Evolutionary conservation across 352 stramenopile genomes (phyloP).

Genomic region (Globisporangium heterothallicum): DNA sequence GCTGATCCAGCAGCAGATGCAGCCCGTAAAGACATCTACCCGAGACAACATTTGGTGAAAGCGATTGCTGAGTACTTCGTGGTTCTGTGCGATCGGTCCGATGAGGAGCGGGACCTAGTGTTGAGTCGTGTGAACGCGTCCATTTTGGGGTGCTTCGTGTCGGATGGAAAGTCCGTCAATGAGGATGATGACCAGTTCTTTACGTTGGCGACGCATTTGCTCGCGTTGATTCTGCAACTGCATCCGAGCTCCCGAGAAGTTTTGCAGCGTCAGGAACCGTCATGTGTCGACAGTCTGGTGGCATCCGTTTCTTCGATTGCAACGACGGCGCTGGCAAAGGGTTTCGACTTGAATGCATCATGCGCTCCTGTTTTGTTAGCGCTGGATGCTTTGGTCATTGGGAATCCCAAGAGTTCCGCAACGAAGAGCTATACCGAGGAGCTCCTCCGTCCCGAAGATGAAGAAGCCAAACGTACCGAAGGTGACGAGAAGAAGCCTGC

Average conservation of each 20-base stretch:
- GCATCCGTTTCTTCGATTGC: conserved; percentile 21
- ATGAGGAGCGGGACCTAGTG: conserved; percentile 52
- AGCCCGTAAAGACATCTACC: conserved; percentile 15
- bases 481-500: conserved; percentile 10
- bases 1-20: neutral
- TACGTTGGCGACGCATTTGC: conserved; percentile 53
- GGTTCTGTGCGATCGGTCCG: conserved; percentile 44
- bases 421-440: conserved; percentile 2
- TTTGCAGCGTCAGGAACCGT: conserved; percentile 34
- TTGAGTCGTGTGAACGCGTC: conserved; percentile 42
- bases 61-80: conserved; percentile 65
- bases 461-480: neutral
- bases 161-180: conserved; percentile 14
- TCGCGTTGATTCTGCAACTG: conserved; percentile 66
- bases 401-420: neutral
- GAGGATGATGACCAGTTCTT: conserved; percentile 23
- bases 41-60: conserved; percentile 47
- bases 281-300: conserved; percentile 46
- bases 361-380: conserved; percentile 56
- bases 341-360: conserved; percentile 22
- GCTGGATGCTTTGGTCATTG: conserved; percentile 48
- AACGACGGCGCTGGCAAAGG: neutral
- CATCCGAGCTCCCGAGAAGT: conserved; percentile 34
- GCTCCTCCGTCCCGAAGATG: conserved; percentile 11
- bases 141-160: conserved; percentile 36